A percentile compares a stretch with the other conserved stretches of the same genome.
phyloP scores from a whole-genome alignment of 768 basidiomycete species.

The Termitomyces sp. region DNA sequence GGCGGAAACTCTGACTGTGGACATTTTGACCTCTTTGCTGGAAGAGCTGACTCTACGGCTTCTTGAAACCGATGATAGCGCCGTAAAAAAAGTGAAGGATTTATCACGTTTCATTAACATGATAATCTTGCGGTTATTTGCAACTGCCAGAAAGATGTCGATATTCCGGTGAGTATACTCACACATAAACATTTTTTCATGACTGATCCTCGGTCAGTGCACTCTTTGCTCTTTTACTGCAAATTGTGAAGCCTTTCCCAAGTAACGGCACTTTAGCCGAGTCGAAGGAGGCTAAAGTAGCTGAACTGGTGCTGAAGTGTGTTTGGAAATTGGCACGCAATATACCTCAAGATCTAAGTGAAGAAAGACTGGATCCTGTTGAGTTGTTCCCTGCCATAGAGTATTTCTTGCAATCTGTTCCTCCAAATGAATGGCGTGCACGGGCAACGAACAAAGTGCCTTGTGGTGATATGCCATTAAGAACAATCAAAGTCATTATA shows the following conservation, averaged over 20 bases:
- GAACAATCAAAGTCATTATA: constrained; percentile 97
- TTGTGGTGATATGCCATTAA: constrained; percentile 95
- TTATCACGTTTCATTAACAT: constrained; percentile 97
- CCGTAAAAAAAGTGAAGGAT: constrained; percentile 84
- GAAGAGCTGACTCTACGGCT: constrained; percentile 90
- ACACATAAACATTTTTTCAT: constrained; percentile 5
- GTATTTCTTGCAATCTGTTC: constrained; percentile 88
- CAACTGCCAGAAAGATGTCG: constrained; percentile 85
- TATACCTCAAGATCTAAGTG: constrained; percentile 87
- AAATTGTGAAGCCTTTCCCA: constrained; percentile 84
- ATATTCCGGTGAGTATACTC: constrained; percentile 72
- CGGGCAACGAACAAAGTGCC: constrained; percentile 89
- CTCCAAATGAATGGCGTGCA: constrained; percentile 95
- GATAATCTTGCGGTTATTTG: constrained; percentile 92
- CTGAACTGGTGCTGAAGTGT: constrained; percentile 92
- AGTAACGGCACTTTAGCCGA: constrained; percentile 67
- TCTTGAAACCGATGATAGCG: constrained; percentile 89
- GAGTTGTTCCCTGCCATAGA: constrained; percentile 92
- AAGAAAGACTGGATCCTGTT: constrained; percentile 77
- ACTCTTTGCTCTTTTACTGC: constrained; percentile 78
- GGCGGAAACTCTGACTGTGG: constrained; percentile 83
- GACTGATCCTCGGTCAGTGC: constrained; percentile 41
- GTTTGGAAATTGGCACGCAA: constrained; percentile 97
- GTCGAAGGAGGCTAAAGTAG: constrained; percentile 83
- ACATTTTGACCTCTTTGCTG: constrained; percentile 81